phyloP scores from a whole-genome alignment of 768 basidiomycete species.

The Pulveroboletus sp. region DNA sequence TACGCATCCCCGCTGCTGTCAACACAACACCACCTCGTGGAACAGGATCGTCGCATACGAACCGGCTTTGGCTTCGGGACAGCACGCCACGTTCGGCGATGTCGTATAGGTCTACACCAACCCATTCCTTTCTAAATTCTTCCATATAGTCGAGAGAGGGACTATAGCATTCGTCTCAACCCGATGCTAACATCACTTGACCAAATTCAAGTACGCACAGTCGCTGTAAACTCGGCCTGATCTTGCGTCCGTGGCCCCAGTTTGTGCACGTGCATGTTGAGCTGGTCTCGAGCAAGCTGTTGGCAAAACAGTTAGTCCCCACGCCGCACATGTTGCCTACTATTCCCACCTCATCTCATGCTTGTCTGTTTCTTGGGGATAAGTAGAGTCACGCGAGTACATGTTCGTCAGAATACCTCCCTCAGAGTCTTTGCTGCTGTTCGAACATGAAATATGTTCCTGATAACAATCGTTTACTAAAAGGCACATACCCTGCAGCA shows the following conservation, averaged over 20 bases:
- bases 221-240: background rate
- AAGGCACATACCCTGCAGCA: background rate
- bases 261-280: background rate
- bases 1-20: background rate
- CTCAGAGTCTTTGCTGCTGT: background rate
- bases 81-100: constrained; percentile 3
- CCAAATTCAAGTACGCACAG: constrained; percentile 1
- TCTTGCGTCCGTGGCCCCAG: background rate
- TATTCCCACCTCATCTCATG: background rate
- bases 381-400: background rate
- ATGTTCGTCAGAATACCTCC: background rate
- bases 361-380: background rate
- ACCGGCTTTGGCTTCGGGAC: constrained; percentile 7
- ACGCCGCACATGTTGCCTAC: background rate
- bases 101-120: constrained; percentile 2
- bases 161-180: background rate
- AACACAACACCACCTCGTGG: background rate
- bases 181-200: no score
- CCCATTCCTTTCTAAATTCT: background rate
- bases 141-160: constrained; percentile 7
- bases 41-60: background rate
- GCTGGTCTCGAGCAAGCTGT: background rate
- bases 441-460: background rate
- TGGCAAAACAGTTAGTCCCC: background rate
- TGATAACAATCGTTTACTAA: background rate